A percentile compares a stretch with the other conserved stretches of the same genome.
These are phyloP conservation scores for Fusarium aywerte DNA, from an alignment of 2,329 filamentous ascomycete genomes.

Conservation along the genomic window DNA sequence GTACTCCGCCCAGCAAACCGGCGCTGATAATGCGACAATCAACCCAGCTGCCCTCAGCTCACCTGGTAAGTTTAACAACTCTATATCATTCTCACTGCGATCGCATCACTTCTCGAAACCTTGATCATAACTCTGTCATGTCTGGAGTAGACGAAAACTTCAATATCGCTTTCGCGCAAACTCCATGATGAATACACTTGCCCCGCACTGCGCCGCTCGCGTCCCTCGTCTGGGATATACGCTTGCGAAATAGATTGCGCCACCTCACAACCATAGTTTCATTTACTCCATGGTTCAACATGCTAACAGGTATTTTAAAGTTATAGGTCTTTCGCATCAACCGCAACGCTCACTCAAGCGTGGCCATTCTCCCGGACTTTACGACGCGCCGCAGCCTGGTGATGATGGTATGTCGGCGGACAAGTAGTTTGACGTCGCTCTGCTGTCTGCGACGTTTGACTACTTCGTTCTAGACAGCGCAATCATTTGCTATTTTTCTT, in stretches of 20 bases:
- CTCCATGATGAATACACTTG: constrained; percentile 29
- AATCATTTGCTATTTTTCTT: constrained; percentile 19
- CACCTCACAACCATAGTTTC: not conserved
- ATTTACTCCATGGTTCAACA: constrained; percentile 16
- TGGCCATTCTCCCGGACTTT: constrained; percentile 77
- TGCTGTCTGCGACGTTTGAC: constrained; percentile 45
- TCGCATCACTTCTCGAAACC: constrained; percentile 27
- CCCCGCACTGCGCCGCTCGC: constrained; percentile 25
- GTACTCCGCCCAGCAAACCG: constrained; percentile 66
- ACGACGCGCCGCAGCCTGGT: constrained; percentile 65
- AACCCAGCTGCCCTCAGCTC: constrained; percentile 88
- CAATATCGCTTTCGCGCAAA: constrained; percentile 19
- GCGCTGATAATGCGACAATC: constrained; percentile 88
- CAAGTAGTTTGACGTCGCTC: constrained; percentile 52
- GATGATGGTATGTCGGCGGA: constrained; percentile 76
- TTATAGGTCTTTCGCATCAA: constrained; percentile 62
- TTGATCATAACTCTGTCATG: constrained; percentile 14
- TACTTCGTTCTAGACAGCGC: constrained; percentile 31
- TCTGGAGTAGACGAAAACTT: not conserved
- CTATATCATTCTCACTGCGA: constrained; percentile 21
- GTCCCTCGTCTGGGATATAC: constrained; percentile 2
- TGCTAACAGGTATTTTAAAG: constrained; percentile 43
- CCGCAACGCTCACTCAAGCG: constrained; percentile 78
- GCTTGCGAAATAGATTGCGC: constrained; percentile 17
- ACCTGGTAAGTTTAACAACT: constrained; percentile 67